Evolutionary conservation across 2,329 filamentous ascomycete species (phyloP).

Genomic region (Albifimbria verrucaria): DNA sequence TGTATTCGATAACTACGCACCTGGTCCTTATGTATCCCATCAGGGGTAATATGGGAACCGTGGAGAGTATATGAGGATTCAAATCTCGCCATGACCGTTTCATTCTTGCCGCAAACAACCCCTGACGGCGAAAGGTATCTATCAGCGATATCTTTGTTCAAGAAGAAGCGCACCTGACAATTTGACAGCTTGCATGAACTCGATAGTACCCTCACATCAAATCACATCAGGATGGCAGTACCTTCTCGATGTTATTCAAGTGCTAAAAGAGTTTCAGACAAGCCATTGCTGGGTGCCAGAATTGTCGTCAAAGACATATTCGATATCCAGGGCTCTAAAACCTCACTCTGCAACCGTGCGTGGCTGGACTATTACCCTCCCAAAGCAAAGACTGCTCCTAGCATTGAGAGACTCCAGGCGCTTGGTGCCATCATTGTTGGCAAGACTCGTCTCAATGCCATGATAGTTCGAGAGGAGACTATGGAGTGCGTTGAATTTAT

Average conservation of each 20-base stretch:
- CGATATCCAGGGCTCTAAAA: constrained; percentile 11
- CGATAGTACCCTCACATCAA: neutral
- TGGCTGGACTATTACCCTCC: constrained; percentile 6
- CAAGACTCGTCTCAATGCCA: constrained; percentile 9
- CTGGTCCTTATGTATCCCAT: constrained; percentile 5
- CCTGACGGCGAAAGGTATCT: neutral
- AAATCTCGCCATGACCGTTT: constrained; percentile 4
- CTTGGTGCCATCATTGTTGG: constrained; percentile 12
- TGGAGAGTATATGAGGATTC: constrained; percentile 8
- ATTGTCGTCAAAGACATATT: constrained; percentile 14
- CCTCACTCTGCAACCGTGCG: constrained; percentile 10
- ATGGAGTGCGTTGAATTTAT: constrained; percentile 11
- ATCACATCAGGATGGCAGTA: constrained; percentile 2
- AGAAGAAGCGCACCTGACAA: no score
- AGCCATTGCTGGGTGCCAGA: constrained; percentile 7
- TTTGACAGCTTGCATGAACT: neutral
- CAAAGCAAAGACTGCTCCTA: constrained; percentile 4
- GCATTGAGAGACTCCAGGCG: constrained; percentile 4
- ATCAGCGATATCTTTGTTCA: no score
- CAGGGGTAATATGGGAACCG: constrained; percentile 4
- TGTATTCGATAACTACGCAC: neutral
- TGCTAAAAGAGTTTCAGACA: neutral
- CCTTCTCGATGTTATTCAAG: constrained; percentile 8
- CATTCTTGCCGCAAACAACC: neutral
- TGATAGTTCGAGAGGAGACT: constrained; percentile 12